Percentiles rank a stretch among this genome's conserved stretches.
Evolutionary conservation across 208 protist genomes (phyloP).

Genomic region (Trypanosoma lewisi): DNA sequence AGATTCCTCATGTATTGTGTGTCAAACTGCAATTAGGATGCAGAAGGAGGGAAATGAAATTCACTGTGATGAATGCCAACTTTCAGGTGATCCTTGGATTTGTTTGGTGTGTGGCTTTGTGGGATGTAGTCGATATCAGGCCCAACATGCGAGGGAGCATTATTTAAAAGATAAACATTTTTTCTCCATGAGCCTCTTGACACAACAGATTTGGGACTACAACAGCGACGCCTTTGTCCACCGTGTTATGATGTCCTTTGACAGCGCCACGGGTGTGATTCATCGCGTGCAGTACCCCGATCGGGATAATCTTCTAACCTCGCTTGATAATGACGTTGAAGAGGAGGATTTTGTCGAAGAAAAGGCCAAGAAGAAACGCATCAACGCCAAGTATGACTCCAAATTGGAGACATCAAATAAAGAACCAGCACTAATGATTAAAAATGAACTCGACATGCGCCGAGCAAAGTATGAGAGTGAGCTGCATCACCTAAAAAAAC

Average conservation of each 20-base stretch:
- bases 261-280: constrained; percentile 51
- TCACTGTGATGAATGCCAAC: constrained; percentile 64
- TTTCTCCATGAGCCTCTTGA: constrained; percentile 89
- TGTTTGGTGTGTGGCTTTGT: constrained; percentile 91
- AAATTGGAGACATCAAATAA: constrained; percentile 70
- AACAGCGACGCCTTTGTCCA: constrained; percentile 89
- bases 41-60: constrained; percentile 24
- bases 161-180: constrained; percentile 56
- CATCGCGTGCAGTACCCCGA: constrained; percentile 74
- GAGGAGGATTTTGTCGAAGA: constrained; percentile 20
- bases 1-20: constrained; percentile 59
- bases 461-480: constrained; percentile 52
- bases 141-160: constrained; percentile 88
- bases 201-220: constrained; percentile 93
- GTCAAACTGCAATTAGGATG: constrained; percentile 37
- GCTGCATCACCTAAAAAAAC: not conserved
- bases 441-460: constrained; percentile 66
- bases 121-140: constrained; percentile 91
- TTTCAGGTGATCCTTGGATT: constrained; percentile 82
- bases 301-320: constrained; percentile 36
- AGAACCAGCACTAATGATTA: constrained; percentile 75
- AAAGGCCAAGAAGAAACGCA: constrained; percentile 66
- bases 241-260: constrained; percentile 65
- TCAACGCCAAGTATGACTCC: constrained; percentile 81
- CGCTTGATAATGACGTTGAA: constrained; percentile 7